Evolutionary conservation across 139 green algal species (phyloP), one percentile per base, ranked within the genome.

Genomic region (Haematococcus lacustris): DNA sequence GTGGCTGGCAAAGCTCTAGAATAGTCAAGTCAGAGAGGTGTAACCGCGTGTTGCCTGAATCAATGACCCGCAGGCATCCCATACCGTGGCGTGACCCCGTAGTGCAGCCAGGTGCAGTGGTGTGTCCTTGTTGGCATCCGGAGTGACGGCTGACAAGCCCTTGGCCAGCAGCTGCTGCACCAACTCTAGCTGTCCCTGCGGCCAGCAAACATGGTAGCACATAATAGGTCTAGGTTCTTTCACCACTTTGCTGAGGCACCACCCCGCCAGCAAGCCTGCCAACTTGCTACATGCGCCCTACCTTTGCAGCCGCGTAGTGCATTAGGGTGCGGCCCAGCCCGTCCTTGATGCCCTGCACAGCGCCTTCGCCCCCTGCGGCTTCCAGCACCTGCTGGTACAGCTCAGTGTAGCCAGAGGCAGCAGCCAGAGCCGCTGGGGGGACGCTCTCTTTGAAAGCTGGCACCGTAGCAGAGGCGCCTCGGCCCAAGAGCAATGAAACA

Each of bases 401-500:
- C 43, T 53, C 43, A 17, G 17, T 17, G 43, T 53, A 28, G 43
- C 43, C 43, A 17, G 43, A 28, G 17, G 43, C 43, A 17, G 43
- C 17, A 17, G 43, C 43, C 43, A 53, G 43, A 9, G 17, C 9
- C 43, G 17, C 9, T 17, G 43, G 43, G 9, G 43, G 43, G 9
- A 76, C 71, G 33, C 63, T 47, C 71, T 76, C 60, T 26, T 57
- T 30, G 59, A 79, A 79, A 30, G 40, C 21, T 1, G 74, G 67
- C 59, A 74, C 39, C 17, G 62, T 43, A 34, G 34, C 33, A 26
- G 68, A 39, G 26, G 74, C 74, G 1, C 74, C 74, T 43, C 38
- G 26, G 0, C 5, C 67, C 40, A 74, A 3, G 23, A 74, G 38
- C 64, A 39, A 17, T 17, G 9, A 28, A 1, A 53, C 68, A 9